Conservation (phyloP, 2,329 filamentous ascomycete species). For the Chrysosporium keratinophilum region DNA sequence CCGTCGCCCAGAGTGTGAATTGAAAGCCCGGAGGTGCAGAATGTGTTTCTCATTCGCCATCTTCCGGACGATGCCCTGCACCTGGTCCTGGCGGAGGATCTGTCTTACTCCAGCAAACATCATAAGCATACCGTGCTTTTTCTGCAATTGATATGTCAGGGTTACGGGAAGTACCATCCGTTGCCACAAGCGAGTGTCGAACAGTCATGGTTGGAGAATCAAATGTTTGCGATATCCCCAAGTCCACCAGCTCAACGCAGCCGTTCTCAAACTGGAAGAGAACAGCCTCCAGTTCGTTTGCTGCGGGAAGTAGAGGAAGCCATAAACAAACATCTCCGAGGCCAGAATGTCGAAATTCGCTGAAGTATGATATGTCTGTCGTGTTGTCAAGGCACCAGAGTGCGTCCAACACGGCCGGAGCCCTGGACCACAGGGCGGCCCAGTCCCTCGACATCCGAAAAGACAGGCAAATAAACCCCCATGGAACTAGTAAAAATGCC, state of each 20-base stretch:
- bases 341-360: background rate
- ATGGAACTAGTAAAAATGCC: background rate
- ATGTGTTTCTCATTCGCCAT: constrained; percentile 6
- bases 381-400: background rate
- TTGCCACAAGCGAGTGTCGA: background rate
- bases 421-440: background rate
- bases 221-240: background rate
- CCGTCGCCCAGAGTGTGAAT: background rate
- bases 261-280: background rate
- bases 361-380: background rate
- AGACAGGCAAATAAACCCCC: background rate
- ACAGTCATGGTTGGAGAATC: background rate
- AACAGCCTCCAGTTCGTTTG: background rate
- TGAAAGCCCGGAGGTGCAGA: background rate
- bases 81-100: background rate
- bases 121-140: background rate
- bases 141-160: background rate
- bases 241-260: background rate
- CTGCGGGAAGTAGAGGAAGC: background rate
- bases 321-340: background rate
- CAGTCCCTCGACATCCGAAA: background rate
- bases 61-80: background rate
- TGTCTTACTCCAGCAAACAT: constrained; percentile 6
- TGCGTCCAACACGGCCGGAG: background rate
- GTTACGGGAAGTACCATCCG: background rate